Conservation (phyloP, 83 land plant genomes). For the Picea engelmannii region DNA sequence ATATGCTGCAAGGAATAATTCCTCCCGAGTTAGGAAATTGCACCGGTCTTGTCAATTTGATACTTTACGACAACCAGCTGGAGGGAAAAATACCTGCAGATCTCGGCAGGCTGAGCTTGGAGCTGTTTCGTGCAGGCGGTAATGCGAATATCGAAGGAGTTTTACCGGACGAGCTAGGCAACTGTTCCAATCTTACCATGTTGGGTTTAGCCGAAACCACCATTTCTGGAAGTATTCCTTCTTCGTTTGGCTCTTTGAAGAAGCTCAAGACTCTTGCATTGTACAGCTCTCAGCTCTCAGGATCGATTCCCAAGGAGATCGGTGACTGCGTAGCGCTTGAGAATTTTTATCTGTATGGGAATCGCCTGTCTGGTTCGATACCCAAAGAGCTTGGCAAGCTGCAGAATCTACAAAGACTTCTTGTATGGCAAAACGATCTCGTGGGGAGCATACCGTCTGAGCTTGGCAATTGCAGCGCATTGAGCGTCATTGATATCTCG, state of each 20-base stretch:
- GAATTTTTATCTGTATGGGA: constrained; percentile 58
- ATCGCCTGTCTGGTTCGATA: constrained; percentile 65
- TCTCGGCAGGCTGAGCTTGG: constrained; percentile 57
- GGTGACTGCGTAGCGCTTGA: constrained; percentile 54
- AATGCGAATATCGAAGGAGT: constrained; percentile 58
- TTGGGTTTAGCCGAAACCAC: constrained; percentile 75
- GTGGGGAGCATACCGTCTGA: constrained; percentile 73
- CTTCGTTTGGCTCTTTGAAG: constrained; percentile 43
- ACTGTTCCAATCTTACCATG: constrained; percentile 48
- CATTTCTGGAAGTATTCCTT: constrained; percentile 51
- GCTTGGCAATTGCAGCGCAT: constrained; percentile 52
- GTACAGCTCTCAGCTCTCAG: constrained; percentile 52
- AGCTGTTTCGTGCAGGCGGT: constrained; percentile 61
- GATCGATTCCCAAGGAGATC: constrained; percentile 55
- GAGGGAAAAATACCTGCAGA: constrained; percentile 66
- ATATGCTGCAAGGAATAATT: constrained; percentile 57
- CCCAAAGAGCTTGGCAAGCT: constrained; percentile 56
- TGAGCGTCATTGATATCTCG: constrained; percentile 67
- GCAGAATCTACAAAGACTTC: constrained; percentile 49
- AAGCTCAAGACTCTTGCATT: constrained; percentile 54
- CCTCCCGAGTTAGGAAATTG: constrained; percentile 64
- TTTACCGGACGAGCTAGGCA: constrained; percentile 63
- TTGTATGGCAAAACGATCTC: constrained; percentile 74
- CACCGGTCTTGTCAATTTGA: constrained; percentile 36
- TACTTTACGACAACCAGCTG: constrained; percentile 69